Evolutionary conservation across 345 rosid genomes (phyloP).

Genomic region (Eutrema heterophyllum): DNA sequence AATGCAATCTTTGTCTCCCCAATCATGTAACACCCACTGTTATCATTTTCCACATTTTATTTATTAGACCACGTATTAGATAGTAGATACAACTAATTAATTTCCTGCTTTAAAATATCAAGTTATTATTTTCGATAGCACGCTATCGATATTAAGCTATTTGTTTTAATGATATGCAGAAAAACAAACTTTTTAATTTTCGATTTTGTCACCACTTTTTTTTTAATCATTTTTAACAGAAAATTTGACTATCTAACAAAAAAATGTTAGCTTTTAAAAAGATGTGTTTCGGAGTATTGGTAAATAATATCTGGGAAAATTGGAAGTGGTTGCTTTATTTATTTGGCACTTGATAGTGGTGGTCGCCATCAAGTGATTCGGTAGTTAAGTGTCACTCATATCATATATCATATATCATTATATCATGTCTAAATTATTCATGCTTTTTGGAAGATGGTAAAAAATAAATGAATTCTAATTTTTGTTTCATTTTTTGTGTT

Average conservation of each 20-base stretch:
- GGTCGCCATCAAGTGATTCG: slow-evolving; percentile 1
- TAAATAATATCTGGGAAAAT: background rate
- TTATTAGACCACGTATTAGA: background rate
- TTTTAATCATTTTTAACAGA: background rate
- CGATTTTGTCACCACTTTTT: background rate
- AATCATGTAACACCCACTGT: slow-evolving; percentile 63
- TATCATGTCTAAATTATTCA: background rate
- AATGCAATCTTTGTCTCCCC: slow-evolving; percentile 71
- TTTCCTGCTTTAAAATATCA: background rate
- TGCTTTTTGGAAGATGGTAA: background rate
- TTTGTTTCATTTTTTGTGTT: background rate
- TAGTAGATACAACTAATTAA: background rate
- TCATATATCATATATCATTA: background rate
- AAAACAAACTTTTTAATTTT: background rate
- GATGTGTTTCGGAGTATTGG: background rate
- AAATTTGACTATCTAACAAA: background rate
- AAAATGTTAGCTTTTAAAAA: background rate
- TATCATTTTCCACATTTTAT: background rate
- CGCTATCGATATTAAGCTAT: background rate
- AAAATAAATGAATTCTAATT: background rate
- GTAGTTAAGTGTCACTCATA: background rate
- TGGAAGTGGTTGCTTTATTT: background rate
- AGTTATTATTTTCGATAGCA: background rate
- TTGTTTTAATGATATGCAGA: background rate
- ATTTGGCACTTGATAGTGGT: background rate